Evolutionary conservation across 208 protist genomes (phyloP), one percentile per base, ranked within the genome.

Genomic region (Leptomonas seymouri): DNA sequence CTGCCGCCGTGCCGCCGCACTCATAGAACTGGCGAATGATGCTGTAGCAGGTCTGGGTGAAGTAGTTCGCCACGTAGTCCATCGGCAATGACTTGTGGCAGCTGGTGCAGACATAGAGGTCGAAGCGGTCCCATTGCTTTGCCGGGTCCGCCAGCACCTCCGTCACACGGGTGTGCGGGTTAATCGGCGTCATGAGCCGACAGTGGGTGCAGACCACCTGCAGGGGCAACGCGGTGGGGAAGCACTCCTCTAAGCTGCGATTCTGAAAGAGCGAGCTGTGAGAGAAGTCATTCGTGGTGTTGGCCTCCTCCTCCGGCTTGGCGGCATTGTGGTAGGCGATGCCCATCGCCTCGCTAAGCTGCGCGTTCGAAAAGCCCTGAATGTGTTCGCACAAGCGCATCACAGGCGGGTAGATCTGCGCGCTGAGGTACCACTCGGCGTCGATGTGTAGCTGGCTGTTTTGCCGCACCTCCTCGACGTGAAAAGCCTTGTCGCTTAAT

Each of bases 331-430:
- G 77, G 58, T 67, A 80, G 11, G 79, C 84, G 55, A 97, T 76
- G 11, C 86, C 86, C 92, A 97, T 94, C 25, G 86, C 92, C 48
- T 97, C 89, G 68, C 87, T 88, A 25, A 97, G 82, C 62, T 96
- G 90, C 31, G 79, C 79, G 41, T 71, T 73, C 16, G 82, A 85
- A 68, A 96, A 95, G 34, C 92, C 93, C 68, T 96, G 89, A 61
- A 99, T 96, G 58, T 98, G 89, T 66, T 97, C 95, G 51, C 86
- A 97, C 70, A 99, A 72, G 69, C 98, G 96, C 80, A 95, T 85
- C 25, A 98, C 90, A 0, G 98, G 96, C 18, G 97, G 97, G 69
- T 97, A 97, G 21, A 99, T 68, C 77, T 99, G 98, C 41, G 93
- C 83, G 20, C 83, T 53, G 0, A 98, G 62, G 78, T 99, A 99